A percentile compares a stretch with the other conserved stretches of the same genome.
Evolutionary conservation across 108 stramenopile species (phyloP).

Genomic region (Fragilaria crotonensis): DNA sequence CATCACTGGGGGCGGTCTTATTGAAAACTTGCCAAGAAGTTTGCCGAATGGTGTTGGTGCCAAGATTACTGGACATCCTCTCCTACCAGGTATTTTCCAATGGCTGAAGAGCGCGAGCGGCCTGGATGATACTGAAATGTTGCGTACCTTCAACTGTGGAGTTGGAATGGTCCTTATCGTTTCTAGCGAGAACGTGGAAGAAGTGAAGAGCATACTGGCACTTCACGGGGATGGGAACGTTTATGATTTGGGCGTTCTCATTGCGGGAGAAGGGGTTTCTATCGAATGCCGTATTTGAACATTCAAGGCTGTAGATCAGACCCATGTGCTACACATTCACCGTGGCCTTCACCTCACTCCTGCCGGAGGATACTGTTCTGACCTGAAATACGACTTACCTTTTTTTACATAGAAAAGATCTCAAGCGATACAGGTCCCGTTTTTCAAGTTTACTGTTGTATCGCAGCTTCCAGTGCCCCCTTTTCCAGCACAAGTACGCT

Average conservation of each 20-base stretch:
- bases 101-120: conserved; percentile 91
- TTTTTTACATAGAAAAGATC: too few species aligned
- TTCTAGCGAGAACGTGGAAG: conserved; percentile 48
- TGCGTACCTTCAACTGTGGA: conserved; percentile 96
- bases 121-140: conserved; percentile 86
- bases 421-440: too few species aligned
- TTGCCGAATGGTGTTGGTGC: conserved; percentile 81
- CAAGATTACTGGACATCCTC: conserved; percentile 75
- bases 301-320: too few species aligned
- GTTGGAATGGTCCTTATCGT: conserved; percentile 96
- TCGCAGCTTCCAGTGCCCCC: too few species aligned
- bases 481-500: too few species aligned
- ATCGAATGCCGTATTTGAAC: conserved; percentile 10
- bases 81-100: conserved; percentile 84
- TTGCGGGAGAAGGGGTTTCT: conserved; percentile 42
- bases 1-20: conserved; percentile 96
- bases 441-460: too few species aligned
- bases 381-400: too few species aligned
- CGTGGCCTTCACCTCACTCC: too few species aligned
- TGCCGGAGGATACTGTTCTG: too few species aligned
- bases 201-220: conserved; percentile 57
- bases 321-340: too few species aligned
- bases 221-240: conserved; percentile 65
- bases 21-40: conserved; percentile 95
- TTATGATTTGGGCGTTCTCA: conserved; percentile 63